Evolutionary conservation across 2,329 filamentous ascomycete species (phyloP), one percentile per base, ranked within the genome.

Genomic region (Fusarium liriodendri): DNA sequence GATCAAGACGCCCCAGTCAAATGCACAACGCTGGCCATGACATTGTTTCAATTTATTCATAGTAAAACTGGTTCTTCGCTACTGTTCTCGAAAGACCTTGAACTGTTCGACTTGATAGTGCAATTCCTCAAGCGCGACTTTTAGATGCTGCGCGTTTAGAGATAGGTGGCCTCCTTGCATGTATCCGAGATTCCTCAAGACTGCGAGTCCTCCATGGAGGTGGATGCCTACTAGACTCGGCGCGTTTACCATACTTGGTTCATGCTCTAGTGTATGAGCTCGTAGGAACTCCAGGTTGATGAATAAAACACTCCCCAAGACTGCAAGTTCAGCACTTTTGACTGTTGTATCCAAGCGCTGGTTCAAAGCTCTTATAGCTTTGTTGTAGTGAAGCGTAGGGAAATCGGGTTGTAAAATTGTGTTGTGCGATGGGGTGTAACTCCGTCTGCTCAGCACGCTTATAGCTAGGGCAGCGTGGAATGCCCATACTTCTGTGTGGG

Each of bases 381-480:
- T 33, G 35, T 50, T 67, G 35, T 63, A 67, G 16, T 47, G 59
- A 14, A 58, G 18, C 18, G 27, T 63, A 13, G 59, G 27, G 25
- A 57, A 67, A 11, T 57, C 29, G 3, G 8, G 7, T 1, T 37
- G 33, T 29, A 50, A 67, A 16, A 4, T 13, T 16, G 29, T 45
- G 25, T 35, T n/a, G 5, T 38, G 45, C 16, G 7, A 20, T n/a
- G 64, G 59, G 7, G 18, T 20, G 38, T 63, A 67, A 38, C 25
- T 50, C 7, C 37, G 35, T 42, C 59, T 67, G 13, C 55, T 54
- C 9, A 67, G 33, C 7, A 42, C 59, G 14, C 58, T 47, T 18
- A 62, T 67, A n/a, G 59, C 59, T 18, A 67, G 10, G 5, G 59
- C 59, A 32, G 64, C 50, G 27, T 67, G 59, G 37, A 62, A 67